Evolutionary conservation across 129 eudicot species (phyloP), one percentile per base, ranked within the genome.

Genomic region (Flaveria trinervia): DNA sequence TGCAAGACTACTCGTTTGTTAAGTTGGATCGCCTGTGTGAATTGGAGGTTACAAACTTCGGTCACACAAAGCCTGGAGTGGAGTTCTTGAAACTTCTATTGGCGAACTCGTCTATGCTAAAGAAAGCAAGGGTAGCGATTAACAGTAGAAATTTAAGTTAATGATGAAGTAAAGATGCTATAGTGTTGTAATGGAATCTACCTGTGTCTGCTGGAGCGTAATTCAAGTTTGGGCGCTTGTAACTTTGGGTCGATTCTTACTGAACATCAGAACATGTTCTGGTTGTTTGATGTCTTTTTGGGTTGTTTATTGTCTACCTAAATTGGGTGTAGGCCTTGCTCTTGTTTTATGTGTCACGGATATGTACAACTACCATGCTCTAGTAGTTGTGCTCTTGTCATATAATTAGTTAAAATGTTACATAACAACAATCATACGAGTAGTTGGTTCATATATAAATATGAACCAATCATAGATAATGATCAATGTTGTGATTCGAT

Each of bases 11-110:
- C 36, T 64, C 59, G 1, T 44, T 50, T 16, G 16, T 64, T 61
- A 64, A 18, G 44, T 79, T 72, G 59, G 54, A 79, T 72, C 67
- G 51, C 33, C 78, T 79, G 2, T n/a, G 20, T 71, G 65, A 60
- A 10, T 22, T 79, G 57, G 71, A 72, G 73, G 72, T 79, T 6
- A 44, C 68, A 57, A 62, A 36, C 65, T 8, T 68, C 1, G 7
- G 52, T 39, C 46, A 45, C 66, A 39, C 1, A 6, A 61, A 26
- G 16, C 43, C 43, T 12, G 67, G 9, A 25, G 26, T 26, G 67
- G 18, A 61, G 11, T 60, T 60, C 13, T 25, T 25, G 43, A 60
- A 60, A 39, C 67, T 60, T 60, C 4, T 60, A 9, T 26, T 26
- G 67, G 39, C 10, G 2, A 60, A 60, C 18, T 60, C 67, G 9